Evolutionary conservation across 108 stramenopile genomes (phyloP), one percentile per base, ranked within the genome.

Genomic region (Asterionellopsis glacialis): DNA sequence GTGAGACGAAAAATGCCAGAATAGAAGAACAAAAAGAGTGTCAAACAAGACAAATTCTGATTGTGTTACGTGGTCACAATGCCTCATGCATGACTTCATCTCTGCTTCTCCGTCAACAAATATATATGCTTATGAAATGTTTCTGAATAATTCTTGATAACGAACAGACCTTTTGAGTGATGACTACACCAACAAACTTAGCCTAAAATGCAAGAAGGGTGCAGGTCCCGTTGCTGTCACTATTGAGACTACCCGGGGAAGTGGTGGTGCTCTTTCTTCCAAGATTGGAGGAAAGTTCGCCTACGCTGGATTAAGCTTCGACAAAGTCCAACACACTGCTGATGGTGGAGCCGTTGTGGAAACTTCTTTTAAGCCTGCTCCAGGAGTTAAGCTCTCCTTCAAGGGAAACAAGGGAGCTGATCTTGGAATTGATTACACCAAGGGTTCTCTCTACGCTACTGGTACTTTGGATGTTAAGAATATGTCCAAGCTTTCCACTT

Each of bases 331-430:
- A 63, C 67, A 80, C 61, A 88, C 81, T 51, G 93, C 93, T 56
- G 84, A 90, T 57, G 93, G 93, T 49, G 75, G 82, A 42, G 77
- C 75, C 57, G 86, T 87, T 15, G 68, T 95, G 72, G 93, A 95
- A 72, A 91, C 93, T 25, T 90, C 87, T 42, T 58, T 90, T 66
- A 72, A 67, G 51, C 82, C 83, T 53, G 74, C 78, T 56, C 86
- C 88, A 44, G 82, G 76, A 23, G 72, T 83, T 62, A 88, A 82
- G 70, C 69, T 95, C 62, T 76, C 86, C 26, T 91, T 95, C 87
- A 91, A 91, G 83, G 88, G 88, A 14, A 84, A 71, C 67, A 91
- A 95, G 88, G 88, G 87, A 27, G 93, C 89, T 53, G 90, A 91
- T 62, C 73, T 95, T 41, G 81, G 86, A 26, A 70, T 91, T 33